phyloP scores from a whole-genome alignment of 148 eudicot genomes.

The Salicornia ramosissima region DNA sequence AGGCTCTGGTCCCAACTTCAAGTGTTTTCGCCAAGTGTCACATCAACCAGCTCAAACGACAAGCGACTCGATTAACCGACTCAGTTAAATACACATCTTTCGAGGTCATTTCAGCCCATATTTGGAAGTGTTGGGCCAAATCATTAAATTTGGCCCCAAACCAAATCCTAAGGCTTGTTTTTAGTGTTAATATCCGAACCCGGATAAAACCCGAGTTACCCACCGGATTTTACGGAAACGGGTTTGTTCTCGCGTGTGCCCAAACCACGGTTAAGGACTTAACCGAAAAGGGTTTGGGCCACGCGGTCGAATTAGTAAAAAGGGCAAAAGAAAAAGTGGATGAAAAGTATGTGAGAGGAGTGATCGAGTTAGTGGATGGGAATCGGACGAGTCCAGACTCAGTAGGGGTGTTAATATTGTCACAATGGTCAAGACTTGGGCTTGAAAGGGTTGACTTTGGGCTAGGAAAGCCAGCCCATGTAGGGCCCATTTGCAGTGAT shows the following conservation, averaged over 20 bases:
- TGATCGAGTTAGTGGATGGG: slow-evolving; percentile 51
- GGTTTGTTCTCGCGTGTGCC: slow-evolving; percentile 65
- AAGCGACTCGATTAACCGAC: slow-evolving; percentile 23
- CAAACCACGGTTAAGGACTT: slow-evolving; percentile 43
- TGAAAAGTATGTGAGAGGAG: slow-evolving; percentile 52
- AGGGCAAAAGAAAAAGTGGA: slow-evolving; percentile 59
- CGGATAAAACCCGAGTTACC: slow-evolving; percentile 61
- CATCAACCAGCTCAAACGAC: slow-evolving; percentile 37
- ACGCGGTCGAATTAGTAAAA: slow-evolving; percentile 35
- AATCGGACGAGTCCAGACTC: slow-evolving; percentile 46
- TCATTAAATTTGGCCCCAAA: slow-evolving; percentile 46
- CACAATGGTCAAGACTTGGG: slow-evolving; percentile 81
- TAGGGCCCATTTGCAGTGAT: slow-evolving; percentile 64
- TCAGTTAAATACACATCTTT: slow-evolving; percentile 49
- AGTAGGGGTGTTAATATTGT: slow-evolving; percentile 62
- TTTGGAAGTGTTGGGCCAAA: slow-evolving; percentile 77
- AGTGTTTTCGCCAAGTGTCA: slow-evolving; percentile 28
- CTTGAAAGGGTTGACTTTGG: slow-evolving; percentile 79
- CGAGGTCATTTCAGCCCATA: slow-evolving; percentile 63
- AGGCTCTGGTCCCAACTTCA: slow-evolving; percentile 55
- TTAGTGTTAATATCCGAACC: slow-evolving; percentile 53
- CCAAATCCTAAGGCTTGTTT: slow-evolving; percentile 50
- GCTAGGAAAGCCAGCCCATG: slow-evolving; percentile 55
- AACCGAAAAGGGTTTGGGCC: slow-evolving; percentile 41
- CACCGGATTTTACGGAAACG: slow-evolving; percentile 62